Evolutionary conservation across 176 grass and related monocot genomes (phyloP).

Genomic region (Saccharum officinarum): DNA sequence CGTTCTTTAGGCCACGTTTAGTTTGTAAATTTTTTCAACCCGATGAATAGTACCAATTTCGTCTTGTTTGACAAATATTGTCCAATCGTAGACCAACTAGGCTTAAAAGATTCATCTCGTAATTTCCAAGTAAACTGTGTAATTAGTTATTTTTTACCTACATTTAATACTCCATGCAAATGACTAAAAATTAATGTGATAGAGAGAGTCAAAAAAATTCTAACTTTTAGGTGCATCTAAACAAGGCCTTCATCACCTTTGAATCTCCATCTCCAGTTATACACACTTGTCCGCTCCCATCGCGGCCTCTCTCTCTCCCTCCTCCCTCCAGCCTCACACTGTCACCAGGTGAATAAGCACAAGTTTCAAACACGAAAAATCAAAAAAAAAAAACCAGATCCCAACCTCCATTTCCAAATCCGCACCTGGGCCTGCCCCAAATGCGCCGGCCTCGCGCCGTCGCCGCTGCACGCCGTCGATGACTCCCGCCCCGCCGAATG

Average conservation of each 20-base stretch:
- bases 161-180: too few relatives aligned
- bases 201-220: too few relatives aligned
- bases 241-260: neutral
- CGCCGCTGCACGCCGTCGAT: constrained; percentile 37
- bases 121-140: too few relatives aligned
- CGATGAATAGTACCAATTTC: too few relatives aligned
- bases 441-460: constrained; percentile 42
- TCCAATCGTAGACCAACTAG: too few relatives aligned
- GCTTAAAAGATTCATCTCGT: too few relatives aligned
- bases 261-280: constrained; percentile 2
- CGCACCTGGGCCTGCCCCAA: constrained; percentile 24
- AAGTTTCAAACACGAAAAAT: constrained; percentile 1
- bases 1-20: neutral
- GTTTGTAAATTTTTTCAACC: too few relatives aligned
- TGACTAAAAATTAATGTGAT: too few relatives aligned
- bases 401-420: constrained; percentile 6
- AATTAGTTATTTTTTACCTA: too few relatives aligned
- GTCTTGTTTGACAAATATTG: too few relatives aligned
- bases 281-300: constrained; percentile 11
- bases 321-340: neutral
- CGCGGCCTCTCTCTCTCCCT: neutral
- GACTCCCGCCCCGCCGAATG: constrained; percentile 38
- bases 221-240: too few relatives aligned
- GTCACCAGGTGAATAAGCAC: constrained; percentile 3
- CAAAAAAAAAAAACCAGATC: neutral